phyloP scores from a whole-genome alignment of 2,329 filamentous ascomycete species.

The Alternaria angustiovoidea region DNA sequence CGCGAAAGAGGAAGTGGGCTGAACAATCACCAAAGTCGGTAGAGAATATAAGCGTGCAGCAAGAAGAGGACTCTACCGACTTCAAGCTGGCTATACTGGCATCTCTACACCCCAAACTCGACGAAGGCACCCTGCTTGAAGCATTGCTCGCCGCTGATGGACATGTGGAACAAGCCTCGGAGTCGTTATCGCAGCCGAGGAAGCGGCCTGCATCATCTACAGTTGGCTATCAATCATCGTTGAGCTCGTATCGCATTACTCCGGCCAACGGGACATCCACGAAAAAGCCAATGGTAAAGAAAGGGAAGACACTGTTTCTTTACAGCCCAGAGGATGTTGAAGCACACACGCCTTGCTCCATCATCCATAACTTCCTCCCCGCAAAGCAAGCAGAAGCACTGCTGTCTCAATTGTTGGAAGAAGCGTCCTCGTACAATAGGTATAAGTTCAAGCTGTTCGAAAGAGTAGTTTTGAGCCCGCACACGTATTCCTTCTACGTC shows the following conservation, averaged over 20 bases:
- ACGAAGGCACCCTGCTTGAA: constrained; percentile 77
- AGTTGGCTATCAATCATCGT: constrained; percentile 56
- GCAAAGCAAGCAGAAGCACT: constrained; percentile 74
- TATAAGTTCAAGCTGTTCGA: constrained; percentile 88
- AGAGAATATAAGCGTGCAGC: constrained; percentile 1
- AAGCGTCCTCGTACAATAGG: constrained; percentile 74
- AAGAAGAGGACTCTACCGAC: constrained; percentile 79
- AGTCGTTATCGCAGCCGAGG: constrained; percentile 58
- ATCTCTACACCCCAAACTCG: constrained; percentile 73
- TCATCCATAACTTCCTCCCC: constrained; percentile 90
- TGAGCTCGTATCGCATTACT: constrained; percentile 37
- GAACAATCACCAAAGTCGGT: constrained; percentile 15
- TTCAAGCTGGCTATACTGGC: constrained; percentile 84
- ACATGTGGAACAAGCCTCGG: constrained; percentile 71
- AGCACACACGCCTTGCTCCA: constrained; percentile 84
- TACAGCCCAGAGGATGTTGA: constrained; percentile 84
- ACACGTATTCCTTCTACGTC: constrained; percentile 85
- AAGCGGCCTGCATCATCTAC: constrained; percentile 39
- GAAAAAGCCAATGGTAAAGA: constrained; percentile 68
- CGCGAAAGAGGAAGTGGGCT: constrained; percentile 45
- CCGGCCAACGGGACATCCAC: constrained; percentile 3
- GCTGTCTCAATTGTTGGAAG: constrained; percentile 76
- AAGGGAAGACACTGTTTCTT: constrained; percentile 82
- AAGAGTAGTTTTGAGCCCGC: constrained; percentile 82
- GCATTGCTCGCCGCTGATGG: constrained; percentile 80